Evolutionary conservation across 495 filamentous ascomycete species (phyloP).

Genomic region (Rhypophila decipiens): DNA sequence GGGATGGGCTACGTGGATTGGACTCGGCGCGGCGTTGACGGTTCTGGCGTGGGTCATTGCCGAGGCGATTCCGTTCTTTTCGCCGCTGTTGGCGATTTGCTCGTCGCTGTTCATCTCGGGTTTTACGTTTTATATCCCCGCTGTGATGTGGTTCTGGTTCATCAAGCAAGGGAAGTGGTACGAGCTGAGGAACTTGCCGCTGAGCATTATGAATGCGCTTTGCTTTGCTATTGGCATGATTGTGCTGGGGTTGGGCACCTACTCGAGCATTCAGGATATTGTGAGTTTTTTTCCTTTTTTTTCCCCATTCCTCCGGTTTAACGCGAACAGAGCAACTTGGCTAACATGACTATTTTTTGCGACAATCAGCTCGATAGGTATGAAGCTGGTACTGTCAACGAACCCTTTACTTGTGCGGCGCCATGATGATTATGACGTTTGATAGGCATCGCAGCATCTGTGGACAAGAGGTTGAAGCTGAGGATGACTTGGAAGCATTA

Average conservation of each 20-base stretch:
- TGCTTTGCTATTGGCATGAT: conserved; percentile 50
- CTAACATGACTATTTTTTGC: no score
- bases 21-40: conserved; percentile 53
- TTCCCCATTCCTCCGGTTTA: no score
- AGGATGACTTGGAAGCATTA: no score
- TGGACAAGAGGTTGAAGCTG: no score
- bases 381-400: neutral
- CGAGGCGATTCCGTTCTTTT: conserved; percentile 67
- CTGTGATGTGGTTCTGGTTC: conserved; percentile 59
- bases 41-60: conserved; percentile 66
- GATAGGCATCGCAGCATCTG: no score
- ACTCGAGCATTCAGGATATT: conserved; percentile 50
- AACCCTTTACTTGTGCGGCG: neutral
- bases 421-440: neutral
- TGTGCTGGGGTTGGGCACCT: conserved; percentile 53
- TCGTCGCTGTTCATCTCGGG: conserved; percentile 58
- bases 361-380: conserved; percentile 45
- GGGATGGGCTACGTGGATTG: conserved; percentile 54
- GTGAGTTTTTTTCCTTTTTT: conserved; percentile 29
- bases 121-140: conserved; percentile 61
- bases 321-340: no score
- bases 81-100: conserved; percentile 53
- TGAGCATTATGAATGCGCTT: conserved; percentile 41
- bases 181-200: conserved; percentile 36
- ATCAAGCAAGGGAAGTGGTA: conserved; percentile 50